phyloP scores from a whole-genome alignment of 805 yeast genomes.

The Saccharomycopsis fibuligera region DNA sequence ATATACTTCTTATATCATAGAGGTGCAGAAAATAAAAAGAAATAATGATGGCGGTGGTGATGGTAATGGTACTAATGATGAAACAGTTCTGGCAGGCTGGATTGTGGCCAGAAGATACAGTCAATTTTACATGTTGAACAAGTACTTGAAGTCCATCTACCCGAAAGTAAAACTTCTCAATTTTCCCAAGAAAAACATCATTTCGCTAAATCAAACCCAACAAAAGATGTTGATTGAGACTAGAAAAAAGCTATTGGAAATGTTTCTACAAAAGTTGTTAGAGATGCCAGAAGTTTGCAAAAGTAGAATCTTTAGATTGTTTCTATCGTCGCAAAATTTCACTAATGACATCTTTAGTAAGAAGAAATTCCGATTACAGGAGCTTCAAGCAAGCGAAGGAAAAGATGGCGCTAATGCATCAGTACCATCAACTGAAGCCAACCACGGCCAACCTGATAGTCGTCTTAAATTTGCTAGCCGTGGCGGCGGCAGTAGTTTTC shows the following conservation, averaged over 20 bases:
- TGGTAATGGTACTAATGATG: conserved; percentile 30
- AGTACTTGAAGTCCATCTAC: conserved; percentile 49
- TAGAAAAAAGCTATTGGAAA: conserved; percentile 55
- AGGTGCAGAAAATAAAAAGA: conserved; percentile 48
- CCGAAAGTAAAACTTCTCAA: conserved; percentile 42
- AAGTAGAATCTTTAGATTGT: conserved; percentile 64
- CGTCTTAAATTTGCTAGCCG: too few species aligned
- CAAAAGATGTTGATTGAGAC: conserved; percentile 55
- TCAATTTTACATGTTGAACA: conserved; percentile 71
- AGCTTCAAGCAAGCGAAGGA: not conserved
- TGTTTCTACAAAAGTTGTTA: conserved; percentile 53
- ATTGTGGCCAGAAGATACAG: conserved; percentile 83
- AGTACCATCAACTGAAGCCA: not conserved
- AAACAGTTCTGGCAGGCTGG: conserved; percentile 66
- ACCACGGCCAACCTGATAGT: not conserved
- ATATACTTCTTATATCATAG: conserved; percentile 67
- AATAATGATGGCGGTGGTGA: conserved; percentile 22
- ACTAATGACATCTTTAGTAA: conserved; percentile 25
- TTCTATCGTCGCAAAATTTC: conserved; percentile 68
- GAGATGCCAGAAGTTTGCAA: conserved; percentile 64
- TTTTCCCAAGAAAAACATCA: conserved; percentile 39
- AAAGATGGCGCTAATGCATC: not conserved
- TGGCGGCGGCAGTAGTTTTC: too few species aligned
- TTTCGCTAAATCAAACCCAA: conserved; percentile 55
- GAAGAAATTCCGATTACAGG: conserved; percentile 11